Evolutionary conservation across 2,329 filamentous ascomycete species (phyloP).

Genomic region (Hortaea sp.): DNA sequence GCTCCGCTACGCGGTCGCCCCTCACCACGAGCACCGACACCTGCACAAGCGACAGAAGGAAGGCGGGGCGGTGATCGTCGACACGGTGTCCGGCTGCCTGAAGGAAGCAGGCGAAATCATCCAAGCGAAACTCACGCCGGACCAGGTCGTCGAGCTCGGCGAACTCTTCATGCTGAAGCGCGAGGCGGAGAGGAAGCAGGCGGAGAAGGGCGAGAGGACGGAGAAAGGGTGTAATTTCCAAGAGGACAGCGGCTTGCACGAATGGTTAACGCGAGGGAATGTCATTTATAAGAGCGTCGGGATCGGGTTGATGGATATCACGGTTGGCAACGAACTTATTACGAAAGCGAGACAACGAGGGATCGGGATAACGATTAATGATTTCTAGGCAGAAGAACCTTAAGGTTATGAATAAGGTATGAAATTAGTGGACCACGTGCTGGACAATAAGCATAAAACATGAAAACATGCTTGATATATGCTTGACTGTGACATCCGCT

Average conservation of each 20-base stretch:
- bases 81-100: constrained; percentile 67
- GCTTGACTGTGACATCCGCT: no score
- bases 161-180: constrained; percentile 61
- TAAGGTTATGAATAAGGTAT: no score
- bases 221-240: constrained; percentile 22
- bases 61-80: constrained; percentile 51
- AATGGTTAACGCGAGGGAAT: constrained; percentile 53
- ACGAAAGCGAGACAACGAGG: constrained; percentile 44
- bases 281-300: constrained; percentile 63
- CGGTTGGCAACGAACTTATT: constrained; percentile 50
- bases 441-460: no score
- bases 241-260: constrained; percentile 34
- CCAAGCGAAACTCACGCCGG: constrained; percentile 59
- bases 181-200: constrained; percentile 34
- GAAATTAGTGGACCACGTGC: no score
- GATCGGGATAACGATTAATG: constrained; percentile 45
- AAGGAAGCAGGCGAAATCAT: constrained; percentile 82
- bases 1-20: constrained; percentile 52
- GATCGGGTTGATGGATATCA: constrained; percentile 57
- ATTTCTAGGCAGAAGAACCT: constrained; percentile 8
- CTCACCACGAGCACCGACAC: constrained; percentile 44
- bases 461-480: no score
- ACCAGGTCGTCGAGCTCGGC: constrained; percentile 77
- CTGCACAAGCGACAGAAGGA: constrained; percentile 54
- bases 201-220: constrained; percentile 17